Evolutionary conservation across 208 protist species (phyloP), one percentile per base, ranked within the genome.

Genomic region (Acanthamoeba castellanii): DNA sequence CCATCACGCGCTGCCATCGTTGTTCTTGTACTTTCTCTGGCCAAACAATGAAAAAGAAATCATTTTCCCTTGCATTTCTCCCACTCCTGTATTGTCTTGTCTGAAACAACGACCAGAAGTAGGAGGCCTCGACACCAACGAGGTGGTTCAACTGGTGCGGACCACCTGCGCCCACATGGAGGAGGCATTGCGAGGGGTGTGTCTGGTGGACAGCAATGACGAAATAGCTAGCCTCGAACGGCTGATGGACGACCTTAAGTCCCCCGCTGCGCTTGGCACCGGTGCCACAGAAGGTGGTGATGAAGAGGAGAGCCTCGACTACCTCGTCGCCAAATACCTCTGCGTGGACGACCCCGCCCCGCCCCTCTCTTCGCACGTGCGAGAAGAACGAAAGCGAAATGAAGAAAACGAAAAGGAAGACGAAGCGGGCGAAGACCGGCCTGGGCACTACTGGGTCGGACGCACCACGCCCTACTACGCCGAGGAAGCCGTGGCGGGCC

Each of bases 361-460:
- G 9, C n/a, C 72, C 13, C 42, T 34, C 20, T 25, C 5, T 16
- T 4, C 64, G 9, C 9, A 4, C 27, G 66, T 16, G 66, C n/a
- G 7, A 34, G 16, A 34, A 74, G 20, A 74, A 16, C n/a, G 25
- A 74, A 22, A 34, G 9, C 66, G 66, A n/a, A 14, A 22, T 3
- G 66, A 22, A 9, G 66, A 74, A 74, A 22, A 34, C 11, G 66
- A 37, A 74, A 22, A n/a, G 7, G n/a, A 30, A 27, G 37, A 30
- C 9, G 32, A n/a, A 78, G 70, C 34, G 22, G 16, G 16, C 34
- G 22, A 16, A 42, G 37, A 42, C 37, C 37, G 20, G 4, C 76
- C 76, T 27, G 76, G 76, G 8, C 25, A 59, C 27, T 85, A 85
- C 76, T 85, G 76, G 76, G 76, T 85, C 8, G 76, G 76, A 7